A percentile compares a stretch with the other conserved stretches of the same genome.
phyloP scores from a whole-genome alignment of 257 asterid species.

The Galeopsis tetrahit region DNA sequence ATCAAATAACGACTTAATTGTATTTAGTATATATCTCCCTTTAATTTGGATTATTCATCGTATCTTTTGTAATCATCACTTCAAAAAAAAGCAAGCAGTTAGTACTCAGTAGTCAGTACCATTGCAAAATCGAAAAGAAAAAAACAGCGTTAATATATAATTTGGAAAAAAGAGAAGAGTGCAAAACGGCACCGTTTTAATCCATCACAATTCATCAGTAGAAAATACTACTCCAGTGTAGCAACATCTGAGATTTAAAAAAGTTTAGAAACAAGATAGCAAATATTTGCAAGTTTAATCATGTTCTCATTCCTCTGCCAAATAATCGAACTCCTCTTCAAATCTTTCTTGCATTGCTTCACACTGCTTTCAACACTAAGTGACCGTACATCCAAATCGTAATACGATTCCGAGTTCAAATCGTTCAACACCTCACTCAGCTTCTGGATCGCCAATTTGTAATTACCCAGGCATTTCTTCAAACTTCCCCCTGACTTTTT shows the following conservation, averaged over 20 bases:
- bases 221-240: too few relatives aligned
- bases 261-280: slow-evolving; percentile 34
- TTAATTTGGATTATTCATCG: too few relatives aligned
- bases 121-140: too few relatives aligned
- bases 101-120: too few relatives aligned
- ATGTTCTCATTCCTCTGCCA: slow-evolving; percentile 26
- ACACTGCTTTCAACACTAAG: background rate
- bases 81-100: too few relatives aligned
- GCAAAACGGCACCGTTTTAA: too few relatives aligned
- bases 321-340: slow-evolving; percentile 16
- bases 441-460: slow-evolving; percentile 23
- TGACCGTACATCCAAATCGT: slow-evolving; percentile 27
- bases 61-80: too few relatives aligned
- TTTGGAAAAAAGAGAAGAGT: too few relatives aligned
- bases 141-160: too few relatives aligned
- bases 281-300: slow-evolving; percentile 37
- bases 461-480: slow-evolving; percentile 31
- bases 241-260: background rate
- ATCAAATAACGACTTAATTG: too few relatives aligned
- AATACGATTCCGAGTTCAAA: slow-evolving; percentile 41
- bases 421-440: slow-evolving; percentile 27
- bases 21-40: too few relatives aligned
- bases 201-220: too few relatives aligned
- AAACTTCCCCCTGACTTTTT: slow-evolving; percentile 9
- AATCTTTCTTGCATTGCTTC: slow-evolving; percentile 26